Percentiles rank a stretch among this genome's conserved stretches.
These are phyloP conservation scores for Pholiota adiposa DNA, from an alignment of 1,284 basidiomycete genomes.

Conservation along the genomic window DNA sequence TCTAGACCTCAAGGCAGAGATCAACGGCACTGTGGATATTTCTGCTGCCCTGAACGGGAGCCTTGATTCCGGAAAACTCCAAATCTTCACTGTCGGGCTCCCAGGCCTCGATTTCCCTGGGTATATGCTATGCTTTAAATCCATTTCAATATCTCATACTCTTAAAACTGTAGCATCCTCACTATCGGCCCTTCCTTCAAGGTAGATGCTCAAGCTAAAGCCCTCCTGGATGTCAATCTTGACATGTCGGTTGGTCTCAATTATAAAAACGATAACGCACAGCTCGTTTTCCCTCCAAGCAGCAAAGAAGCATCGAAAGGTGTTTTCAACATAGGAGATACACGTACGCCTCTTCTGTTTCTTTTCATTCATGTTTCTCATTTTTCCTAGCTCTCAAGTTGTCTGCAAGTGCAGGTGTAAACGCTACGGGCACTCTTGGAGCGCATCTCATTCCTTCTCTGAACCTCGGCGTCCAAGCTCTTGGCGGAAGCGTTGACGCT, in stretches of 20 bases:
- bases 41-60: slow-evolving; percentile 13
- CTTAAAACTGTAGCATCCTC: slow-evolving; percentile 31
- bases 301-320: slow-evolving; percentile 28
- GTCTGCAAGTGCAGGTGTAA: slow-evolving; percentile 42
- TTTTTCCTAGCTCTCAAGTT: slow-evolving; percentile 41
- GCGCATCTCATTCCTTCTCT: slow-evolving; percentile 55
- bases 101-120: slow-evolving; percentile 48
- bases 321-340: slow-evolving; percentile 37
- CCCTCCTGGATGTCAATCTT: slow-evolving; percentile 40
- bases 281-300: slow-evolving; percentile 48
- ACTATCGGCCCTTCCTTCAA: slow-evolving; percentile 43
- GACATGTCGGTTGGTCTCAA: slow-evolving; percentile 43
- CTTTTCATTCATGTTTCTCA: slow-evolving; percentile 1
- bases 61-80: slow-evolving; percentile 33
- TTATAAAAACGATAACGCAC: slow-evolving; percentile 40
- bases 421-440: slow-evolving; percentile 42
- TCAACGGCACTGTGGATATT: not conserved
- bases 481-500: slow-evolving; percentile 39
- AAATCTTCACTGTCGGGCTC: slow-evolving; percentile 40
- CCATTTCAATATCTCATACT: not conserved
- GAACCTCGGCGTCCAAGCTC: slow-evolving; percentile 45
- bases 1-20: slow-evolving; percentile 18
- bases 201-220: slow-evolving; percentile 38
- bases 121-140: slow-evolving; percentile 21
- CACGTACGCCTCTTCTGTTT: slow-evolving; percentile 41